Base-by-base conservation (phyloP, 257 asterid species). In the Solanum virginianum region DNA sequence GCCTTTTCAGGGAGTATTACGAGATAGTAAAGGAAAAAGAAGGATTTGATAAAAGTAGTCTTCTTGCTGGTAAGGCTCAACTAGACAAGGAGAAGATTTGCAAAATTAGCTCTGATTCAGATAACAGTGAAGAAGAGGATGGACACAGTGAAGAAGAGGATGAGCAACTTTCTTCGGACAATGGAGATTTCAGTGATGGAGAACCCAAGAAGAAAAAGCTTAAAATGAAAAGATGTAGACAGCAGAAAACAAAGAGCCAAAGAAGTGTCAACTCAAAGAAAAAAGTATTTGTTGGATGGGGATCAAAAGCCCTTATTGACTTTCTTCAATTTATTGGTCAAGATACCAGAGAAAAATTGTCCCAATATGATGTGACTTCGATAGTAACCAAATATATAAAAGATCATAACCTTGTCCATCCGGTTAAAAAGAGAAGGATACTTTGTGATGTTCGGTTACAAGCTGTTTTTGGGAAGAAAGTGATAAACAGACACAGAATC, bases 1-100 rank as follows among this genome's bases (percentile, higher is more conserved):
- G 98, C 53, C 88, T 96, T 71, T 93, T 90, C 88, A 87, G 59
- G 93, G 99, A 93, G 80, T 94, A 96, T 86, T 96, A 96, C 85
- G 59, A 57, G 83, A 90, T 92, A 86, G 83, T 91, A 69, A 93
- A 90, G 89, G 60, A 82, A 20, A 82, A 85, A 20, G 87, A 89
- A 91, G 90, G 92, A 39, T 84, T 96, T 65, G 87, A 84, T 70
- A 29, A 65, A 62, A 84, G 72, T 11, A 89, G 90, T 88, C 39
- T 96, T 60, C 84, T 49, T 83, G 90, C 92, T 65, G 92, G 97
- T 84, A 86, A 83, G 84, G 80, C 88, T 74, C 63, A 83, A n/a
- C 18, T 59, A 84, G 87, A 87, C 72, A 80, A 45, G 80, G 86
- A 82, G 72, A 86, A 88, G 26, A 62, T 80, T 32, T 45, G 63